Evolutionary conservation across 371 early-diverging fungal genomes (phyloP), one percentile per base, ranked within the genome.

Genomic region (Batrachochytrium dendrobatidis): DNA sequence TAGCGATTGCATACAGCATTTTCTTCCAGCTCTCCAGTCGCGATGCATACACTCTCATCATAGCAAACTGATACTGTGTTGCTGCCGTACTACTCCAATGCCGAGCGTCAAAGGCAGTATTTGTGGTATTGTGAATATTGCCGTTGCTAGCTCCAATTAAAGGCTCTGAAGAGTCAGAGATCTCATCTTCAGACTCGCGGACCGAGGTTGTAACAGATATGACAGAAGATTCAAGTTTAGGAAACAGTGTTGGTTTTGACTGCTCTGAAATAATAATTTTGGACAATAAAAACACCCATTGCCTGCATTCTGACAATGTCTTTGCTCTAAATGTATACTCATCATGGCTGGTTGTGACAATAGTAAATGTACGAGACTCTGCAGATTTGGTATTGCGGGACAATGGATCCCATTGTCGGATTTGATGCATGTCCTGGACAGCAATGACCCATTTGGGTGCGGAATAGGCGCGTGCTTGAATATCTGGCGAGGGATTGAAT

Each of bases 361-460:
- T 8, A 7, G n/a, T 48, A 18, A 18, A 8, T 8, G 8, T 6
- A 7, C 8, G 29, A 6, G 49, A 22, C 8, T 18, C 49, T 7
- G 49, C 7, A 12, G 49, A 6, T 12, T 18, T 48, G 8, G 49
- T 8, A 7, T 48, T 48, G 24, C 49, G 49, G 25, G 49, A 7
- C 8, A 6, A 6, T 29, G 8, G n/a, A 8, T 18, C n/a, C 49
- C 49, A 48, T 29, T 48, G 25, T 12, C 24, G 24, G 6, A 48
- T 18, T 8, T 48, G 12, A 29, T 12, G 8, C 25, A 48, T 48
- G n/a, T 24, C 24, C 12, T 6, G 7, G 24, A 24, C 24, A 8
- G 49, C 25, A 8, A 48, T 24, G 49, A 48, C 49, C 49, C 49
- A 48, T 18, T 48, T 48, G 7, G 49, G 49, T 29, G 49, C 49